Percentiles rank a stretch among this genome's conserved stretches.
phyloP scores from a whole-genome alignment of 495 filamentous ascomycete genomes.

The Achaetomiella virescens region DNA sequence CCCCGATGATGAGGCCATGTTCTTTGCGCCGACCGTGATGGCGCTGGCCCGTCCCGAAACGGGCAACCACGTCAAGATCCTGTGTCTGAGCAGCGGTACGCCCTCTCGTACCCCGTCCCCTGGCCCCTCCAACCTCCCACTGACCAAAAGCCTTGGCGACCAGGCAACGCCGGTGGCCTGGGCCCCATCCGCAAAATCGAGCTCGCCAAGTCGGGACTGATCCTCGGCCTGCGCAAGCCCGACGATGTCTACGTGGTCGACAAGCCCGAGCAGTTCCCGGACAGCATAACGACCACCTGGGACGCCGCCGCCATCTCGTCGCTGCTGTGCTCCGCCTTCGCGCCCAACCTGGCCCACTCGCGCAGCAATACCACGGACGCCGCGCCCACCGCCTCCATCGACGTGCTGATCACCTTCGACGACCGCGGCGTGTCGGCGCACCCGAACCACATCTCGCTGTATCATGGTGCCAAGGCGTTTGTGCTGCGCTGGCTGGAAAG shows the following conservation, averaged over 20 bases:
- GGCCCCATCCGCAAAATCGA: slow-evolving; percentile 77
- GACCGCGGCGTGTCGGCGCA: slow-evolving; percentile 69
- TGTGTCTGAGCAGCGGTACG: slow-evolving; percentile 81
- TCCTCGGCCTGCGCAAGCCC: slow-evolving; percentile 64
- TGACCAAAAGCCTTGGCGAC: background rate
- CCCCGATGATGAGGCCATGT: slow-evolving; percentile 99
- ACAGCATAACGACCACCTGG: slow-evolving; percentile 79
- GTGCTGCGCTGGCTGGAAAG: slow-evolving; percentile 55
- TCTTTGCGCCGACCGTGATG: slow-evolving; percentile 86
- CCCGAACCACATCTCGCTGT: slow-evolving; percentile 85
- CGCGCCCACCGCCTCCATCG: slow-evolving; percentile 57
- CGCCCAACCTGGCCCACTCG: slow-evolving; percentile 47
- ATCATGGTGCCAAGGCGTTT: slow-evolving; percentile 73
- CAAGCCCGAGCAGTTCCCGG: slow-evolving; percentile 64
- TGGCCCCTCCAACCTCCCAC: background rate
- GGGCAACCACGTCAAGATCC: slow-evolving; percentile 85
- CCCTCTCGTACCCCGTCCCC: background rate
- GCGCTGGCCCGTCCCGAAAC: slow-evolving; percentile 64
- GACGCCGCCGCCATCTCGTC: slow-evolving; percentile 57
- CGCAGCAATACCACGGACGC: slow-evolving; percentile 27
- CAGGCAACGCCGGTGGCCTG: slow-evolving; percentile 79
- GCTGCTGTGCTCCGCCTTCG: slow-evolving; percentile 63
- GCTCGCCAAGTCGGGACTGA: slow-evolving; percentile 66
- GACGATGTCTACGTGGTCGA: slow-evolving; percentile 80
- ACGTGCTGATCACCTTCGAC: slow-evolving; percentile 88